Evolutionary conservation across 306 rosid species (phyloP), one percentile per base, ranked within the genome.

Genomic region (Trichosanthes truncata): DNA sequence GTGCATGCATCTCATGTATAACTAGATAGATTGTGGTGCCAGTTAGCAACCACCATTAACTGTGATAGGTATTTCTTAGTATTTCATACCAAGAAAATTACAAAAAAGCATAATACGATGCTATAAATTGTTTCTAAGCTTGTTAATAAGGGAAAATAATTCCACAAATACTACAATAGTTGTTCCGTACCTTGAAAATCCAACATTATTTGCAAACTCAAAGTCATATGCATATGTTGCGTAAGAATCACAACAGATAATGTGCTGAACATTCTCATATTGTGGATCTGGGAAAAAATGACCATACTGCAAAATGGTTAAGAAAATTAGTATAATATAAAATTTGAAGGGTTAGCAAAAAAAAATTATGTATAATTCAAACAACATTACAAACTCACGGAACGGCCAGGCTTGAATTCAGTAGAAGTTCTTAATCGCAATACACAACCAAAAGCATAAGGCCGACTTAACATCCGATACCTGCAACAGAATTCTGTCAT

Each of bases 251-350:
- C 98, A 94, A 81, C 98, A 94, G 78, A 94, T 94, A 72, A 94
- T 83, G 80, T 94, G 98, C 82, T 94, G 98, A 82, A 94, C 98
- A 85, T 94, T 91, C 83, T 94, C 97, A 84, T 94, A 94, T 84
- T 92, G 97, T 59, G 98, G 98, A 86, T 94, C 98, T 48, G 98
- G 97, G 86, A 94, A 92, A 88, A 94, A 94, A 90, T 94, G 98
- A 72, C 98, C 98, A 84, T 89, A 94, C 98, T 94, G 97, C 97
- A 87, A 61, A 59, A 79, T 25, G 35, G 76, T 45, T 60, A 75
- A 82, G 51, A 46, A 86, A 83, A 62, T 40, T 14, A 9, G 60
- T 57, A 57, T 25, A 35, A 9, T 25, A 79, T 83, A 81, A 13
- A 80, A n/a, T 4, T 69, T 43, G 3, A 21, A 69, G 33, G 15